Evolutionary conservation across 371 early-diverging fungal species (phyloP).

Genomic region (Fennellomyces sp.): DNA sequence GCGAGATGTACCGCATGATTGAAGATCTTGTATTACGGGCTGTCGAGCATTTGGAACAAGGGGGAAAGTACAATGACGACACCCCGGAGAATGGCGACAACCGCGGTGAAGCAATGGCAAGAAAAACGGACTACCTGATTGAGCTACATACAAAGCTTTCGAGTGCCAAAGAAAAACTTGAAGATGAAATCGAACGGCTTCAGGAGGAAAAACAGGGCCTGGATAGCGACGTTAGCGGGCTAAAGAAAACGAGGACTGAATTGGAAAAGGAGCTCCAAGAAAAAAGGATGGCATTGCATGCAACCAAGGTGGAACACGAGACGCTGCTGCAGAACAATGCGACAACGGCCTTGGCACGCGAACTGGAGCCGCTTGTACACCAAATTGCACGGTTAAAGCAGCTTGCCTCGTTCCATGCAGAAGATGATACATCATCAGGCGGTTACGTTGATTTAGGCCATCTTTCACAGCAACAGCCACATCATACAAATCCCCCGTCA

Average conservation of each 20-base stretch:
- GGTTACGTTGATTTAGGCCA: constrained; percentile 12
- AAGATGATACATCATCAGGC: constrained; percentile 5
- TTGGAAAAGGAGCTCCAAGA: constrained; percentile 27
- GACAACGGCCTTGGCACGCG: constrained; percentile 24
- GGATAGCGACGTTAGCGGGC: constrained; percentile 12
- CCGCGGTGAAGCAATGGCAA: not conserved
- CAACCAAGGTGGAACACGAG: constrained; percentile 31
- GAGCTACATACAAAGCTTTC: constrained; percentile 27
- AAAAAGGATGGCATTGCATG: constrained; percentile 24
- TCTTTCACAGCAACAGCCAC: not conserved
- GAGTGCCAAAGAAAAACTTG: constrained; percentile 19
- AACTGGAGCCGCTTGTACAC: constrained; percentile 37
- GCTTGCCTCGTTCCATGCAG: constrained; percentile 9
- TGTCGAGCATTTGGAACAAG: constrained; percentile 32
- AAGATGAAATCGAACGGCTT: constrained; percentile 27
- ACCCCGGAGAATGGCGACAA: not conserved
- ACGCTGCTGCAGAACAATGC: constrained; percentile 14
- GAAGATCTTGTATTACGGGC: constrained; percentile 42
- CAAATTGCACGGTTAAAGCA: constrained; percentile 36
- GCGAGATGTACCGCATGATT: constrained; percentile 52
- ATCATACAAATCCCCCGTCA: not conserved
- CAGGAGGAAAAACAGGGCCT: constrained; percentile 25
- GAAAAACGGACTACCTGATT: constrained; percentile 7
- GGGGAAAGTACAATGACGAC: not conserved
- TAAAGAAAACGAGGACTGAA: constrained; percentile 21